Base-by-base conservation (phyloP, 2,329 filamentous ascomycete genomes). In the Chaetomium olivaceum region DNA sequence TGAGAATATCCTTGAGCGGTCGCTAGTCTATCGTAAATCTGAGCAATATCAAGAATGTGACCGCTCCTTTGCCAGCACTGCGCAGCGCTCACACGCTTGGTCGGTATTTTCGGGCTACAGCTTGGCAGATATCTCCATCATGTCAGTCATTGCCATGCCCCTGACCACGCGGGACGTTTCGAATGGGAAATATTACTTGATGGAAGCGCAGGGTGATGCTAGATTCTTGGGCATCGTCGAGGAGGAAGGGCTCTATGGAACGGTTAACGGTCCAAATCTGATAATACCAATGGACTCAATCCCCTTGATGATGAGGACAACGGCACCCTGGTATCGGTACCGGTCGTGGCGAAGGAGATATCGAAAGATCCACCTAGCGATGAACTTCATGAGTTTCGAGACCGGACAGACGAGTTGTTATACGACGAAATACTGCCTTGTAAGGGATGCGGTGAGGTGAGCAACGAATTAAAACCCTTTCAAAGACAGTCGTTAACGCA, bases 371-470 rank as follows among this genome's bases (percentile, higher is more conserved):
- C n/a, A n/a, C n/a, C n/a, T n/a, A n/a, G n/a, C n/a, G n/a, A n/a
- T n/a, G n/a, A n/a, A n/a, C n/a, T n/a, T n/a, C n/a, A n/a, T n/a
- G 33, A 14, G 11, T 2, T 36, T 36, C 4, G 8, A 14, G n/a
- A 3, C 11, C 33, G 1, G 14, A 4, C 33, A 14, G 33, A 36
- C 7, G 8, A 14, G 1, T 12, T 36, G 33, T 14, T 4, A 36
- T 9, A 36, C 9, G 92, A 96, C 73, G 93, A 96, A 76, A 84
- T 90, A 70, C 96, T 91, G 75, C 91, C 91, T 68, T 97, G 93
- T 83, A 96, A 96, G 82, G 92, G 92, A 66, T 97, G 93, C 79
- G 92, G 92, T 81, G 91, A 96, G 85, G 92, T 96, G 83, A 74
- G 83, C 75, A 67, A 58, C 66, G 56, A 57, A 64, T 63, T 66